These are phyloP conservation scores for Scutellaria barbata DNA, from an alignment of 257 asterid genomes.

Conservation along the genomic window DNA sequence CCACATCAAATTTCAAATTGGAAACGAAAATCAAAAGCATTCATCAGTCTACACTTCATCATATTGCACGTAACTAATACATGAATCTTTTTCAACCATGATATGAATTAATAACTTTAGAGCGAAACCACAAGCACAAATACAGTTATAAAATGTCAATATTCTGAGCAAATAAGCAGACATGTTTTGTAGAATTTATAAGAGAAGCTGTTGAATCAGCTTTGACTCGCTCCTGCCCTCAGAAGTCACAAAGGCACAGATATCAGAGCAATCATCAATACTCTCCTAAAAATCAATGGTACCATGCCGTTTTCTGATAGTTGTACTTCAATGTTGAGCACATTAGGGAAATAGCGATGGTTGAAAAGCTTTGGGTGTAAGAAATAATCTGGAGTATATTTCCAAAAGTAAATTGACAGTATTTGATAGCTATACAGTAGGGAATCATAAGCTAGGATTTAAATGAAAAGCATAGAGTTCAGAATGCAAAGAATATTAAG, in stretches of 20 bases:
- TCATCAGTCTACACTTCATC: conserved; percentile 1
- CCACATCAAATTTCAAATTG: conserved; percentile 15
- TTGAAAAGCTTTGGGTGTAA: background rate
- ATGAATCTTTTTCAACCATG: background rate
- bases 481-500: conserved; percentile 3
- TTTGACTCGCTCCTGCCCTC: background rate
- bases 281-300: conserved; percentile 10
- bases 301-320: conserved; percentile 4
- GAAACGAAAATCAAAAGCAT: background rate
- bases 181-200: conserved; percentile 6
- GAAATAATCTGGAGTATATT: background rate
- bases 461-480: background rate
- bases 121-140: conserved; percentile 13
- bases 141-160: conserved; percentile 10
- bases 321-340: background rate
- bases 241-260: conserved; percentile 5
- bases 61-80: background rate
- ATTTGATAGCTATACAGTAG: conserved; percentile 2
- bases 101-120: conserved; percentile 6
- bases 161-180: background rate
- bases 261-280: background rate
- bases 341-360: conserved; percentile 6
- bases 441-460: conserved; percentile 8
- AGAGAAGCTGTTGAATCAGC: background rate
- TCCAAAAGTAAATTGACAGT: background rate